phyloP scores from a whole-genome alignment of 768 basidiomycete species.

The Paxillus involutus region DNA sequence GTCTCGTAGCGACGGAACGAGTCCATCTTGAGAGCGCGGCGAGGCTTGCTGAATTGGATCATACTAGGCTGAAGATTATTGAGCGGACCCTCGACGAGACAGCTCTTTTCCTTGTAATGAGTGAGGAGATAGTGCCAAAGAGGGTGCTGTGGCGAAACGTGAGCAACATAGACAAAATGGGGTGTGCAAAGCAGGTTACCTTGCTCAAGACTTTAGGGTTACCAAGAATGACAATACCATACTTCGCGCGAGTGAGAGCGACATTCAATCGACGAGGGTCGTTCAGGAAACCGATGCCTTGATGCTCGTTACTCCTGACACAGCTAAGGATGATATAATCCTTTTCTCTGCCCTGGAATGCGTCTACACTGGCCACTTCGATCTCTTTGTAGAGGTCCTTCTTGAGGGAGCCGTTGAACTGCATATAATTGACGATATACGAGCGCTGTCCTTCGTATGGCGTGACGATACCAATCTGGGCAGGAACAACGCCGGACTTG shows the following conservation, averaged over 20 bases:
- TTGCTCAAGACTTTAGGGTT: conserved; percentile 99
- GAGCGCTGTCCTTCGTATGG: conserved; percentile 99
- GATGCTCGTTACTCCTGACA: conserved; percentile 98
- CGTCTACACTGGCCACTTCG: conserved; percentile 97
- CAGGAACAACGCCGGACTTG: conserved; percentile 95
- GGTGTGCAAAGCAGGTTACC: conserved; percentile 45
- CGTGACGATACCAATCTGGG: conserved; percentile 97
- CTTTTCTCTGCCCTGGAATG: conserved; percentile 99
- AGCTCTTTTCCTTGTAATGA: conserved; percentile 95
- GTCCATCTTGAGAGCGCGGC: conserved; percentile 90
- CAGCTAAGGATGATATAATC: conserved; percentile 99
- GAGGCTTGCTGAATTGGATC: conserved; percentile 99
- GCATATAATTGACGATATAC: conserved; percentile 99
- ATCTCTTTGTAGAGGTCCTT: conserved; percentile 99
- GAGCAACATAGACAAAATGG: conserved; percentile 9
- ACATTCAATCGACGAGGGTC: conserved; percentile 97
- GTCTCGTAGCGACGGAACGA: conserved; percentile 93
- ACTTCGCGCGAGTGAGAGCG: conserved; percentile 95
- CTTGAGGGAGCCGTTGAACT: conserved; percentile 98
- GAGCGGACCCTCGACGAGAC: conserved; percentile 93
- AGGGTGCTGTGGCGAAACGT: conserved; percentile 66
- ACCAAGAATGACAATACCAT: conserved; percentile 98
- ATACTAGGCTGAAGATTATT: conserved; percentile 96
- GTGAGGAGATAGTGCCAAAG: conserved; percentile 98
- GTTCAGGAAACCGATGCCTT: conserved; percentile 98